Conservation (phyloP, 495 filamentous ascomycete genomes). For the Tuber indicum region DNA sequence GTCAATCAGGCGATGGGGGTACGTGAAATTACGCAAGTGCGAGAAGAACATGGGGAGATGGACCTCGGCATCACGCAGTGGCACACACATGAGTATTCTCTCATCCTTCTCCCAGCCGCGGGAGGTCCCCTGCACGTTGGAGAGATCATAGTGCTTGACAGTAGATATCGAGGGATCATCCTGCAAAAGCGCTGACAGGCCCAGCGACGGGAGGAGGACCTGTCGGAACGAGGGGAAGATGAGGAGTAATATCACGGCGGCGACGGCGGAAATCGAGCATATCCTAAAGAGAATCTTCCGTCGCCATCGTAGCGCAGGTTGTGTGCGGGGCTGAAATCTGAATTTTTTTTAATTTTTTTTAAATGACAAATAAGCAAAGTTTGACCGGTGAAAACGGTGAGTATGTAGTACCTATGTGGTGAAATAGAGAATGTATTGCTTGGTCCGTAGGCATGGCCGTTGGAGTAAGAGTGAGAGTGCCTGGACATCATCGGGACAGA, state of each 20-base stretch:
- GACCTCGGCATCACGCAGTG: conserved; percentile 83
- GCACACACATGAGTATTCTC: conserved; percentile 89
- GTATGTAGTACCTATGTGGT: conserved; percentile 64
- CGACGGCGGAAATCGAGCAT: conserved; percentile 46
- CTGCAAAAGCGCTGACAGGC: conserved; percentile 65
- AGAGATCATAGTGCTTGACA: conserved; percentile 92
- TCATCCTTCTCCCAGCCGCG: conserved; percentile 93
- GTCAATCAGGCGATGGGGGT: conserved; percentile 93
- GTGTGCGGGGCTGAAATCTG: conserved; percentile 84
- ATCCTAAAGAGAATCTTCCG: conserved; percentile 66
- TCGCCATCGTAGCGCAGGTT: conserved; percentile 65
- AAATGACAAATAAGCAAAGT: conserved; percentile 8
- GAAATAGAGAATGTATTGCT: conserved; percentile 73
- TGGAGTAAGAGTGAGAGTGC: conserved; percentile 58
- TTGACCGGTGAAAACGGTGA: conserved; percentile 7
- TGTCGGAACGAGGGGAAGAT: conserved; percentile 61
- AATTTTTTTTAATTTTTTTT: background rate
- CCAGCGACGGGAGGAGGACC: conserved; percentile 59
- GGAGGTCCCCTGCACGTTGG: conserved; percentile 78
- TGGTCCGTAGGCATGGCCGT: conserved; percentile 65
- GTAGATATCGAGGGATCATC: conserved; percentile 81
- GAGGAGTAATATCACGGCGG: conserved; percentile 53
- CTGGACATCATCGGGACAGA: conserved; percentile 41
- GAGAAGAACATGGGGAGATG: conserved; percentile 98
- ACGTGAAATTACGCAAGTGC: conserved; percentile 92